Conservation (phyloP, 164 flowering plant genomes). For the Magnolia changhungtana region DNA sequence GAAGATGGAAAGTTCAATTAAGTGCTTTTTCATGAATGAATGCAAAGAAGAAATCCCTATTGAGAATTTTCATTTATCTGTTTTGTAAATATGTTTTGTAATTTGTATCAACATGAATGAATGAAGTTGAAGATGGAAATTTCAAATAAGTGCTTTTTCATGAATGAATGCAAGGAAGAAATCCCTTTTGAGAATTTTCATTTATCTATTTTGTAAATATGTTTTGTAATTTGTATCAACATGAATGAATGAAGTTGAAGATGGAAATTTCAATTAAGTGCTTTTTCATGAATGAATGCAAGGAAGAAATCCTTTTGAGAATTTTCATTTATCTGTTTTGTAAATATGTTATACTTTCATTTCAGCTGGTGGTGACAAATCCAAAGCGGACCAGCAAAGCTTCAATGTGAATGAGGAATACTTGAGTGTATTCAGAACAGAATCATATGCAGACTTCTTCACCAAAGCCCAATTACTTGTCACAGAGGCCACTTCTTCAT, state of each 20-base stretch:
- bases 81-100: background rate
- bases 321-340: too few species aligned
- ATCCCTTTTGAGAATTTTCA: background rate
- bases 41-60: background rate
- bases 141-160: background rate
- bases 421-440: conserved; percentile 42
- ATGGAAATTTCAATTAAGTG: background rate
- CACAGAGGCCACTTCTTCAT: conserved; percentile 10
- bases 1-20: background rate
- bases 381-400: conserved; percentile 21
- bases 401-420: conserved; percentile 56
- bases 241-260: too few species aligned
- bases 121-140: too few species aligned
- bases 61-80: background rate
- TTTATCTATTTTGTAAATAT: conserved; percentile 1
- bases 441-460: conserved; percentile 52
- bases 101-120: too few species aligned
- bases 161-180: background rate
- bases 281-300: background rate
- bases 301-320: background rate
- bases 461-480: conserved; percentile 39
- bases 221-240: too few species aligned
- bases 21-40: background rate
- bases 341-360: background rate
- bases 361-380: conserved; percentile 22